phyloP scores from a whole-genome alignment of 805 yeast species.

The Candida namnaoensis region DNA sequence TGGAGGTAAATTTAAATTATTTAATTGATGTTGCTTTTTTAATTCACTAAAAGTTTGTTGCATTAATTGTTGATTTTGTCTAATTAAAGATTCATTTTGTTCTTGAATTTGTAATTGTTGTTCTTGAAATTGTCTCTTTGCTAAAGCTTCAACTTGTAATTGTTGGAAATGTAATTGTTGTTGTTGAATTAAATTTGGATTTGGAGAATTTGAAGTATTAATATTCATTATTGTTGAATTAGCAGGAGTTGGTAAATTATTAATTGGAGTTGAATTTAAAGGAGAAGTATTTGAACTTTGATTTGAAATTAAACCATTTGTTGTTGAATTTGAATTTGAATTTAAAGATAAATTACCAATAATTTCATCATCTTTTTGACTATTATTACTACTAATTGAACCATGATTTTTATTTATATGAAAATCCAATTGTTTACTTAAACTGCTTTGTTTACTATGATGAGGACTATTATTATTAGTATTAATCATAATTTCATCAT shows the following conservation, averaged over 20 bases:
- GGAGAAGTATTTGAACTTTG: background rate
- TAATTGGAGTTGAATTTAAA: background rate
- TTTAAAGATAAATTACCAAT: background rate
- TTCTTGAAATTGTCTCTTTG: background rate
- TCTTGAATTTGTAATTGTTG: constrained; percentile 7
- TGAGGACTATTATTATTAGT: too few species aligned
- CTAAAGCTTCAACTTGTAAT: background rate
- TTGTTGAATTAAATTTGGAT: background rate
- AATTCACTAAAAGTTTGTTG: too few species aligned
- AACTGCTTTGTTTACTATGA: constrained; percentile 9
- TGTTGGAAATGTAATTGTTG: background rate
- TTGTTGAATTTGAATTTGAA: background rate
- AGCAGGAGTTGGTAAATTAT: constrained; percentile 7
- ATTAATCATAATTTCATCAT: too few species aligned
- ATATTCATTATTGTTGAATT: constrained; percentile 6
- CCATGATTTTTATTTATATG: constrained; percentile 1
- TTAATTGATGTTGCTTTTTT: too few species aligned
- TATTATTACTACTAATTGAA: constrained; percentile 2
- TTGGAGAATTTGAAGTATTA: constrained; percentile 2
- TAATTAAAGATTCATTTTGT: constrained; percentile 1
- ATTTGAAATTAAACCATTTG: background rate
- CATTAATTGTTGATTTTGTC: too few species aligned
- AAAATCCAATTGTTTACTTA: constrained; percentile 2
- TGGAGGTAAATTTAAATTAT: background rate
- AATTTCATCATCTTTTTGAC: background rate